Percentiles rank a stretch among this genome's conserved stretches.
phyloP scores from a whole-genome alignment of 306 rosid species.

The Lablab purpureus region DNA sequence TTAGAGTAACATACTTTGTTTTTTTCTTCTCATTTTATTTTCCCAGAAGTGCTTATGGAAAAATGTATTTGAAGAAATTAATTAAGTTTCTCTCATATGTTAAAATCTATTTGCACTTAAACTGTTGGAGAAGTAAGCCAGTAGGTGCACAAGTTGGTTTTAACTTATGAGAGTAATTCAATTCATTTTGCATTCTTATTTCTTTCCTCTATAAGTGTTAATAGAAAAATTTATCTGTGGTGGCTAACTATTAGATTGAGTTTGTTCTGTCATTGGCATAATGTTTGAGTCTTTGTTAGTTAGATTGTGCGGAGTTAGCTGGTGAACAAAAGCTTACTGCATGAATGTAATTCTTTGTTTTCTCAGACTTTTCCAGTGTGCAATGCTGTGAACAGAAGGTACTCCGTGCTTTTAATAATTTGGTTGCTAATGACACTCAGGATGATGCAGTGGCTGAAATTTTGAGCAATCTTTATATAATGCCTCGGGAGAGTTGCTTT shows the following conservation, averaged over 20 bases:
- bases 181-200: not conserved
- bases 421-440: conserved; percentile 70
- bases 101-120: not conserved
- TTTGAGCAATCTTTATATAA: conserved; percentile 59
- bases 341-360: conserved; percentile 39
- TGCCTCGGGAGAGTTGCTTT: conserved; percentile 80
- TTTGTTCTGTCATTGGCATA: not conserved
- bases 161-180: not conserved
- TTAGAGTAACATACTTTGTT: too few relatives aligned
- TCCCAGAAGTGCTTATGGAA: too few relatives aligned
- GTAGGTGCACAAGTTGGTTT: not conserved
- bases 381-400: conserved; percentile 53
- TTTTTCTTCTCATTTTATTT: too few relatives aligned
- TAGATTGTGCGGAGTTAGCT: conserved; percentile 26
- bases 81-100: not conserved
- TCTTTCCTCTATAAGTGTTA: not conserved
- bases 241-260: not conserved
- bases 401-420: conserved; percentile 67
- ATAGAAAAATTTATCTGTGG: not conserved
- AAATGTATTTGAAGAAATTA: not conserved
- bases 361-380: conserved; percentile 54
- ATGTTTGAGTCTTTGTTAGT: not conserved
- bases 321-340: conserved; percentile 19
- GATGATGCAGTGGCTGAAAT: conserved; percentile 80
- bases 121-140: not conserved